phyloP scores from a whole-genome alignment of 768 basidiomycete genomes.

The Tremella yokohamensis region DNA sequence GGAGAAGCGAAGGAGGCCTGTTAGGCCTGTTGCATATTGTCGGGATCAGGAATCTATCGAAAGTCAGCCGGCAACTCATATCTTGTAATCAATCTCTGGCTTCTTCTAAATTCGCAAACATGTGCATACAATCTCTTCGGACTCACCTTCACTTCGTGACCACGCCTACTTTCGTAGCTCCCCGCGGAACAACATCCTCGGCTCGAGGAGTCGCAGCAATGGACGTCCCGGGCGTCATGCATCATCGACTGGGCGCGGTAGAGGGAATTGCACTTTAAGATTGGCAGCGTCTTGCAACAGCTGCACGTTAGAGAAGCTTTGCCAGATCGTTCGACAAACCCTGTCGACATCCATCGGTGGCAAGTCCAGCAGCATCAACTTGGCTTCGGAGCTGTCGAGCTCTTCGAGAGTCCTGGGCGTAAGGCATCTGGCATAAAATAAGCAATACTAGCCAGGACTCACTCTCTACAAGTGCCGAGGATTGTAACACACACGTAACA shows the following conservation, averaged over 20 bases:
- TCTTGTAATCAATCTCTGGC: no score
- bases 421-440: conserved; percentile 8
- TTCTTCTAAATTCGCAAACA: no score
- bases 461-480: conserved; percentile 43
- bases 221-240: no score
- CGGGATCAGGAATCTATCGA: no score
- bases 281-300: conserved; percentile 44
- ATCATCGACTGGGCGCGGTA: conserved; percentile 36
- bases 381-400: conserved; percentile 42
- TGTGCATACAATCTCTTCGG: no score
- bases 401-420: conserved; percentile 39
- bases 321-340: conserved; percentile 19
- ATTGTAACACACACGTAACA: conserved; percentile 47
- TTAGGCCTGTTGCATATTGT: no score
- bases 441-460: conserved; percentile 8
- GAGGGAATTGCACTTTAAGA: conserved; percentile 34
- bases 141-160: no score
- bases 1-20: no score
- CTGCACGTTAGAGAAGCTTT: conserved; percentile 14
- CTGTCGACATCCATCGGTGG: conserved; percentile 44
- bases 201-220: no score
- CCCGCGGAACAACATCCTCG: no score
- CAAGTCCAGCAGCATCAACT: conserved; percentile 43
- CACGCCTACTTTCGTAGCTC: no score
- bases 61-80: no score